These are phyloP conservation scores for Dendrocalamus sinicus DNA, from an alignment of 176 grass and related monocot genomes.

Conservation along the genomic window DNA sequence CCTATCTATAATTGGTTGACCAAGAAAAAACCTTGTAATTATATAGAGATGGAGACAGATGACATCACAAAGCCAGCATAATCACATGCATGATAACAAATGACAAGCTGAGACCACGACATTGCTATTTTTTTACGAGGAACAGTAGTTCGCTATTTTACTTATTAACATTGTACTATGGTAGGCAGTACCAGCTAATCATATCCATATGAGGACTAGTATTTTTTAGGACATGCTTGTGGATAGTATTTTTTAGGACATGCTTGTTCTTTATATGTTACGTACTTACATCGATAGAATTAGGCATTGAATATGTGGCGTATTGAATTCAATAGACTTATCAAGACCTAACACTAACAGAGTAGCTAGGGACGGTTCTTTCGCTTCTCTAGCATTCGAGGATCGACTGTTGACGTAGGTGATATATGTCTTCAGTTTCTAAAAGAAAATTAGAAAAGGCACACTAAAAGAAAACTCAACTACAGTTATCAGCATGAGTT, in stretches of 20 bases:
- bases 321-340: not conserved
- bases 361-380: not conserved
- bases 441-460: not conserved
- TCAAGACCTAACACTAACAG: not conserved
- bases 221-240: not conserved
- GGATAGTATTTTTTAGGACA: not conserved
- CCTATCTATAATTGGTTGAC: conserved; percentile 12
- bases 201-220: not conserved
- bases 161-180: conserved; percentile 11
- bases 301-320: not conserved
- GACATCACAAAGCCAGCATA: not conserved
- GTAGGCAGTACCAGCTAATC: not conserved
- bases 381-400: not conserved
- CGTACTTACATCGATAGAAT: not conserved
- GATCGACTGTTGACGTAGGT: conserved; percentile 3
- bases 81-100: conserved; percentile 19
- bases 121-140: no score
- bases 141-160: not conserved
- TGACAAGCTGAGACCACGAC: not conserved
- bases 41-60: not conserved
- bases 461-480: not conserved
- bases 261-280: not conserved
- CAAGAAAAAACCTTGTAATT: not conserved
- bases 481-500: not conserved
- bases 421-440: not conserved